phyloP scores from a whole-genome alignment of 1,139 yeast species.

The Blastobotrys buckinghamii region DNA sequence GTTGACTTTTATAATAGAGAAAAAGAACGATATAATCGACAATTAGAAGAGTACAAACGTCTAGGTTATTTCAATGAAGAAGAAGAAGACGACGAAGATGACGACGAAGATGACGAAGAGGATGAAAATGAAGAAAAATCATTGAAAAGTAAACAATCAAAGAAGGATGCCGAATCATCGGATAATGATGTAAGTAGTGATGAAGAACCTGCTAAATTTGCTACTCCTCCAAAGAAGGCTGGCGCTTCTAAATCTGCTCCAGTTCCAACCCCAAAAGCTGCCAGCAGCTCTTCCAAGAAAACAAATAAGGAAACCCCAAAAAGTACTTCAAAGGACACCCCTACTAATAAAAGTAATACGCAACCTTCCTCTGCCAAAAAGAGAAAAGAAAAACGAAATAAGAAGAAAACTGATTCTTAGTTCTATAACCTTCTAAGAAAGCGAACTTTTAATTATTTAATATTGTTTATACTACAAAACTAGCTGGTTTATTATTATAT shows the following conservation, averaged over 20 bases:
- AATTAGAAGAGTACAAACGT: slow-evolving; percentile 54
- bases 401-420: slow-evolving; percentile 19
- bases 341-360: not conserved
- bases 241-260: not conserved
- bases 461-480: not conserved
- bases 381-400: slow-evolving; percentile 21
- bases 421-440: not conserved
- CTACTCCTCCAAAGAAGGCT: slow-evolving; percentile 2
- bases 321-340: not conserved
- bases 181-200: slow-evolving; percentile 3
- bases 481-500: not conserved
- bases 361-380: slow-evolving; percentile 2
- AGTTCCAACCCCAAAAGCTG: slow-evolving; percentile 4
- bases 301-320: not conserved
- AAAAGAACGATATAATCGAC: slow-evolving; percentile 55
- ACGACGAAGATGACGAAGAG: not conserved
- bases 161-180: not conserved
- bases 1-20: slow-evolving; percentile 65
- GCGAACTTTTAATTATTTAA: not conserved
- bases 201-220: slow-evolving; percentile 6
- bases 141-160: not conserved
- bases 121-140: not conserved
- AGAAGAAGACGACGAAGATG: not conserved
- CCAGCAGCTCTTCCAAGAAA: not conserved
- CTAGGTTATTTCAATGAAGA: not conserved